phyloP scores from a whole-genome alignment of 2,329 filamentous ascomycete species.

The Beauveria bassiana region DNA sequence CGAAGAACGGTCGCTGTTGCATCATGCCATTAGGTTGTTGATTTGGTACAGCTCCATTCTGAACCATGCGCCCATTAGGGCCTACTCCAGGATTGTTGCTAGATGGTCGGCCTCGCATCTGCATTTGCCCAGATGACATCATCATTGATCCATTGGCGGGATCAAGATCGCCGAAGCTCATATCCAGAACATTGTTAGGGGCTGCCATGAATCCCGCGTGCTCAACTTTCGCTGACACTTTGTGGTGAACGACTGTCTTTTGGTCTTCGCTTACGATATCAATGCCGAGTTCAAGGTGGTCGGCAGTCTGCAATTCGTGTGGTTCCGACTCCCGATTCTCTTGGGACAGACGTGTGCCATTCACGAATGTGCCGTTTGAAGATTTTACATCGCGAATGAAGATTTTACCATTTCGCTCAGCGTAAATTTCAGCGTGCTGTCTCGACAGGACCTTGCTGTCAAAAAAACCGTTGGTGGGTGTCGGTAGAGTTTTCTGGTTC shows the following conservation, averaged over 20 bases:
- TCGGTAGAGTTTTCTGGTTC: slow-evolving; percentile 91
- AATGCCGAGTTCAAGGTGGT: slow-evolving; percentile 90
- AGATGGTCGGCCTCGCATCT: slow-evolving; percentile 61
- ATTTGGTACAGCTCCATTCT: slow-evolving; percentile 36
- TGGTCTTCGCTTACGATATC: slow-evolving; percentile 99
- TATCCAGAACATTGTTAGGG: slow-evolving; percentile 70
- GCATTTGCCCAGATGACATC: slow-evolving; percentile 59
- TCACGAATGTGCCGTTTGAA: slow-evolving; percentile 97
- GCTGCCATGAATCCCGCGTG: slow-evolving; percentile 78
- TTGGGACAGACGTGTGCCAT: slow-evolving; percentile 78
- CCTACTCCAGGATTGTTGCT: slow-evolving; percentile 60
- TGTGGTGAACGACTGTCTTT: slow-evolving; percentile 97
- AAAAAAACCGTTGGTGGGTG: slow-evolving; percentile 87
- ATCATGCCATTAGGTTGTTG: slow-evolving; percentile 51
- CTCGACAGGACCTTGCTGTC: slow-evolving; percentile 96
- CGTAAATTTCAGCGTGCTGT: slow-evolving; percentile 94
- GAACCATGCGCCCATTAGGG: slow-evolving; percentile 54
- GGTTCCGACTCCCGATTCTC: slow-evolving; percentile 97
- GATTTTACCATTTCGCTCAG: slow-evolving; percentile 75
- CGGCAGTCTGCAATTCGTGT: slow-evolving; percentile 83
- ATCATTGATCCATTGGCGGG: slow-evolving; percentile 68
- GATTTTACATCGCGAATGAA: slow-evolving; percentile 98
- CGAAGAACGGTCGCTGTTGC: slow-evolving; percentile 76
- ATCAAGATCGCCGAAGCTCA: slow-evolving; percentile 89
- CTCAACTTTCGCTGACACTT: slow-evolving; percentile 93